A percentile compares a stretch with the other conserved stretches of the same genome.
phyloP scores from a whole-genome alignment of 805 yeast species.

The Yamadazyma scolyti region DNA sequence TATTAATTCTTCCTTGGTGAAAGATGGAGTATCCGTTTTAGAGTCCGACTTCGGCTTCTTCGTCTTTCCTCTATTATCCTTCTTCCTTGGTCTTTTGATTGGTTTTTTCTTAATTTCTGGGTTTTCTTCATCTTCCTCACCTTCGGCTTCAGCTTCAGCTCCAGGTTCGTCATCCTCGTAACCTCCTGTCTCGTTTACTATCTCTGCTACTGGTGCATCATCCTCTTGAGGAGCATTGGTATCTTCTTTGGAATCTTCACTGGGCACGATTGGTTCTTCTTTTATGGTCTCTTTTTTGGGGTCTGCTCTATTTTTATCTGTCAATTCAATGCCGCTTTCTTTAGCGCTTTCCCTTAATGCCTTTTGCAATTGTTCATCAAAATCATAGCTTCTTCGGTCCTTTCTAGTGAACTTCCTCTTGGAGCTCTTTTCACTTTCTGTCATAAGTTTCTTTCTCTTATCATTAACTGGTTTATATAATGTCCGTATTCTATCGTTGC shows the following conservation, averaged over 20 bases:
- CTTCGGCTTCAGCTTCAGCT: constrained; percentile 13
- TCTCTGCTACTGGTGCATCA: not conserved
- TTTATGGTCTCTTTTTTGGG: constrained; percentile 2
- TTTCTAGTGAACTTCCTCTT: constrained; percentile 19
- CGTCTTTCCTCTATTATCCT: constrained; percentile 8
- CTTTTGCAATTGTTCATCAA: constrained; percentile 41
- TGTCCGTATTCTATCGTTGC: constrained; percentile 22
- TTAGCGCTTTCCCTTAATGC: constrained; percentile 57
- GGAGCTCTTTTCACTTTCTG: constrained; percentile 13
- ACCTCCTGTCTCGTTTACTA: constrained; percentile 3
- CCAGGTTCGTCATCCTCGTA: constrained; percentile 10
- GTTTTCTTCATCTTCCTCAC: constrained; percentile 7
- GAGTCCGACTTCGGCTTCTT: constrained; percentile 11
- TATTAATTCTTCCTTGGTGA: constrained; percentile 44
- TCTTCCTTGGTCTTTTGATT: constrained; percentile 13
- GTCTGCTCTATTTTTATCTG: constrained; percentile 19
- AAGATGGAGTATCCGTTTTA: constrained; percentile 8
- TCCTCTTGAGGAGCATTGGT: constrained; percentile 1
- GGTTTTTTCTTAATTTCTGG: constrained; percentile 10
- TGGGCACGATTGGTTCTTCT: constrained; percentile 1
- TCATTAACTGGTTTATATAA: constrained; percentile 41
- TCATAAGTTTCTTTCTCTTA: constrained; percentile 31
- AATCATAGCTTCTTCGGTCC: constrained; percentile 32
- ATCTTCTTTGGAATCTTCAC: constrained; percentile 1
- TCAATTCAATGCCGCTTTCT: constrained; percentile 20